Conservation (phyloP, 257 asterid species). For the Forsythia suspensa region DNA sequence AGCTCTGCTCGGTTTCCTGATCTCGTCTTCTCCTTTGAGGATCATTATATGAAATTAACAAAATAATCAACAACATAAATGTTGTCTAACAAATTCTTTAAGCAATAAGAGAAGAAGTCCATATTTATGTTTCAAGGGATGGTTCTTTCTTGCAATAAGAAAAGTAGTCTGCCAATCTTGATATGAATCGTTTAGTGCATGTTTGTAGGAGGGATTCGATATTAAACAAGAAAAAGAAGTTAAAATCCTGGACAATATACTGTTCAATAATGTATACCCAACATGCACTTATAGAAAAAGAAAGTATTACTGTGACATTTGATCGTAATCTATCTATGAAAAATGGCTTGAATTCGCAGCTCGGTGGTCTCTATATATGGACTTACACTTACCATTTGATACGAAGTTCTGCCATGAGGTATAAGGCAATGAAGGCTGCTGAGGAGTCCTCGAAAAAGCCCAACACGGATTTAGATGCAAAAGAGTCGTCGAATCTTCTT, state of each 20-base stretch:
- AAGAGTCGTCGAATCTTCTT: slow-evolving; percentile 46
- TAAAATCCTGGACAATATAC: too few species aligned
- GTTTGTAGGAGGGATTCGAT: neutral
- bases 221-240: neutral
- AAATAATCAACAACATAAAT: neutral
- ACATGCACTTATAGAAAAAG: neutral
- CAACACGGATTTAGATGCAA: slow-evolving; percentile 54
- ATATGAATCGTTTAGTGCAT: neutral
- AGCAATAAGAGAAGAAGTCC: neutral
- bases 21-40: neutral
- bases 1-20: neutral
- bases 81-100: neutral
- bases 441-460: slow-evolving; percentile 36
- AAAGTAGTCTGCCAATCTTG: neutral
- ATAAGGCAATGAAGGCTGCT: slow-evolving; percentile 33
- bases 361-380: slow-evolving; percentile 87
- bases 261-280: too few species aligned
- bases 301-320: neutral
- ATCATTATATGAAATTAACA: neutral
- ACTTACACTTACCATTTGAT: slow-evolving; percentile 64
- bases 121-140: neutral
- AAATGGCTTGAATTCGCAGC: slow-evolving; percentile 37
- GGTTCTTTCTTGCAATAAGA: neutral
- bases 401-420: slow-evolving; percentile 42
- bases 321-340: neutral